These are phyloP conservation scores for Fusarium praegraminearum DNA, from an alignment of 2,329 filamentous ascomycete species.

Conservation along the genomic window DNA sequence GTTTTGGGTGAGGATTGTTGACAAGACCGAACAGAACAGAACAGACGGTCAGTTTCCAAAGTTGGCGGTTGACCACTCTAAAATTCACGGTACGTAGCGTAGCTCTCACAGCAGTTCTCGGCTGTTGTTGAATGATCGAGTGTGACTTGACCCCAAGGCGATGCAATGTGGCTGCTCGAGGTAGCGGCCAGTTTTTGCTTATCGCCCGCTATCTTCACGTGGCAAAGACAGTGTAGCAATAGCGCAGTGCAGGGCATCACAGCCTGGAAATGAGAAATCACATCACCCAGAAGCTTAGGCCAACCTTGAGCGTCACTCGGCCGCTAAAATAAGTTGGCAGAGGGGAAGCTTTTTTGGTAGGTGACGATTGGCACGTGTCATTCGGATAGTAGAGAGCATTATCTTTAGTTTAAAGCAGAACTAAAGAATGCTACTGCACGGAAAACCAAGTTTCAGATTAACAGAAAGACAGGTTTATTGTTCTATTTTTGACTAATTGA, in stretches of 20 bases:
- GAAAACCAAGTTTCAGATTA: slow-evolving; percentile 26
- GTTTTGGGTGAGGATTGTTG: slow-evolving; percentile 14
- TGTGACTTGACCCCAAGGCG: slow-evolving; percentile 44
- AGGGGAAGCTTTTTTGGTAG: slow-evolving; percentile 16
- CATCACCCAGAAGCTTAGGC: slow-evolving; percentile 26
- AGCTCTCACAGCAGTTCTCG: slow-evolving; percentile 22
- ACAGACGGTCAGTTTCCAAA: slow-evolving; percentile 24
- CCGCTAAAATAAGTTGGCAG: slow-evolving; percentile 34
- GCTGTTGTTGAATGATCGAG: slow-evolving; percentile 40
- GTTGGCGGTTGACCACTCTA: slow-evolving; percentile 23
- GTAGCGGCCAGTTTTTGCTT: slow-evolving; percentile 47
- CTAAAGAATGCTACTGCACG: background rate
- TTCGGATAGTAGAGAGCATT: background rate
- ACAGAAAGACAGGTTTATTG: slow-evolving; percentile 23
- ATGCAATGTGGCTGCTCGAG: slow-evolving; percentile 48
- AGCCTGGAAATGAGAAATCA: slow-evolving; percentile 1
- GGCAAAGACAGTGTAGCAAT: slow-evolving; percentile 13
- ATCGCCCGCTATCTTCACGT: slow-evolving; percentile 49
- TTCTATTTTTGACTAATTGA: slow-evolving; percentile 10
- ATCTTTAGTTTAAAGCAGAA: background rate
- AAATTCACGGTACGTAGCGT: slow-evolving; percentile 35
- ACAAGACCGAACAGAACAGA: slow-evolving; percentile 3
- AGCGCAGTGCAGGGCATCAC: slow-evolving; percentile 1
- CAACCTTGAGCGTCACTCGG: slow-evolving; percentile 17
- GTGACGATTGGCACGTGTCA: slow-evolving; percentile 38